Percentiles rank a stretch among this genome's conserved stretches.
phyloP scores from a whole-genome alignment of 2,329 filamentous ascomycete species.

The Penicillium sp. region DNA sequence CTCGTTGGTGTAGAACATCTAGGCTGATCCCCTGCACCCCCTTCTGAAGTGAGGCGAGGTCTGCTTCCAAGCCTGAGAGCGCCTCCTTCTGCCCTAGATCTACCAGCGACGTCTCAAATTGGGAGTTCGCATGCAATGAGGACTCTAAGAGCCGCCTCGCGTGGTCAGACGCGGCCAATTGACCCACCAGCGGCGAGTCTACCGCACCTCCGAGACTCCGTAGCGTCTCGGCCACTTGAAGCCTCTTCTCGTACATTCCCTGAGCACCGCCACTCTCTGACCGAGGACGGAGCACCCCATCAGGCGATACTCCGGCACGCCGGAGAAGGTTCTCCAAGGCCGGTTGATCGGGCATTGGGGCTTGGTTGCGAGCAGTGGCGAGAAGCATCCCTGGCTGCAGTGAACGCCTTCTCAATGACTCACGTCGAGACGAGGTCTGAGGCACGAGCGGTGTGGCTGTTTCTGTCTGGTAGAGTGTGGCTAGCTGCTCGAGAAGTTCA shows the following conservation, averaged over 20 bases:
- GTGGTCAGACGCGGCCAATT: conserved; percentile 35
- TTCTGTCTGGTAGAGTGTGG: conserved; percentile 37
- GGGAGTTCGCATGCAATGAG: conserved; percentile 35
- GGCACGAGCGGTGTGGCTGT: conserved; percentile 24
- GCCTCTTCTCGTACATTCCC: conserved; percentile 35
- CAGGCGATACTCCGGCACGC: conserved; percentile 36
- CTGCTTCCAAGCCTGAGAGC: conserved; percentile 35
- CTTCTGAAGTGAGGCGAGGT: conserved; percentile 36
- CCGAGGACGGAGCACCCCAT: conserved; percentile 31
- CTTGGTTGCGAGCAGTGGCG: conserved; percentile 18
- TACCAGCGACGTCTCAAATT: conserved; percentile 32
- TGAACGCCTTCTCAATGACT: conserved; percentile 33
- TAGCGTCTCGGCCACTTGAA: conserved; percentile 33
- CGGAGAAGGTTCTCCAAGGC: conserved; percentile 38
- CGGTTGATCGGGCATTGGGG: conserved; percentile 25
- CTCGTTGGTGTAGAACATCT: conserved; percentile 37
- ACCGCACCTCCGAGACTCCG: conserved; percentile 32
- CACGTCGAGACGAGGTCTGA: conserved; percentile 30
- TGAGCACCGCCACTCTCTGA: conserved; percentile 21
- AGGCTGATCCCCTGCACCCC: conserved; percentile 39
- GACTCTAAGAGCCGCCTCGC: conserved; percentile 38
- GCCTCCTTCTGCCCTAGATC: conserved; percentile 32
- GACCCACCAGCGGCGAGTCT: conserved; percentile 35
- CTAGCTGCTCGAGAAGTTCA: conserved; percentile 37
- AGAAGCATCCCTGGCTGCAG: conserved; percentile 25